Conservation (phyloP, 2,329 filamentous ascomycete species). For the Aspergillus cejpii region DNA sequence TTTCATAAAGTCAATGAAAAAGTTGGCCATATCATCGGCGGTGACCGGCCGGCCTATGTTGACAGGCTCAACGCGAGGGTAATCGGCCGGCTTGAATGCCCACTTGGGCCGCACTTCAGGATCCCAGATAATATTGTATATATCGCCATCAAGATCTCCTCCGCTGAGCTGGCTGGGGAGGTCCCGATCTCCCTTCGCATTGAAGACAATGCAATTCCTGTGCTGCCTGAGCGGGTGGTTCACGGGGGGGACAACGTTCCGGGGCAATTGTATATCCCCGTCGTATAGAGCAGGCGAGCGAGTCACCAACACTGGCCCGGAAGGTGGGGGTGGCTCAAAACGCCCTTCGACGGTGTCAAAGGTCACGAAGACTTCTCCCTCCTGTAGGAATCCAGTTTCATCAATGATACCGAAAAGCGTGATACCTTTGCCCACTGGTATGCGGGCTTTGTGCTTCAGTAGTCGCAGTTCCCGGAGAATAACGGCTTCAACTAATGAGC, state of each 20-base stretch:
- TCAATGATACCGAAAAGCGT: constrained; percentile 81
- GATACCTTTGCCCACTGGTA: constrained; percentile 62
- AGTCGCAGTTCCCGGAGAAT: constrained; percentile 64
- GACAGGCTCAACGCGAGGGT: constrained; percentile 52
- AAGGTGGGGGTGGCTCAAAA: constrained; percentile 6
- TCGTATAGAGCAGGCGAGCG: constrained; percentile 76
- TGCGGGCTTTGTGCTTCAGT: constrained; percentile 71
- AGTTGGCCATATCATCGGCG: constrained; percentile 63
- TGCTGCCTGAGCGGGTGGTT: constrained; percentile 57
- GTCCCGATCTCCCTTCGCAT: constrained; percentile 62
- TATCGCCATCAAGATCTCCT: constrained; percentile 76
- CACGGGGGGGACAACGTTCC: constrained; percentile 52
- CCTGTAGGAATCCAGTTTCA: constrained; percentile 61
- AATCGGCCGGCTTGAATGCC: constrained; percentile 59
- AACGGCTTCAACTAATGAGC: constrained; percentile 61
- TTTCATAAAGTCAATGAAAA: constrained; percentile 73
- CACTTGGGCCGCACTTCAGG: constrained; percentile 37
- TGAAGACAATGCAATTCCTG: constrained; percentile 73
- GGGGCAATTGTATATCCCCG: constrained; percentile 66
- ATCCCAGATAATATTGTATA: constrained; percentile 76
- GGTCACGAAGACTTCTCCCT: constrained; percentile 48
- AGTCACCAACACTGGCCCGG: constrained; percentile 55
- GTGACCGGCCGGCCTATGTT: constrained; percentile 57
- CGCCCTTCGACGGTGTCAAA: constrained; percentile 9
- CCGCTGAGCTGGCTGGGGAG: constrained; percentile 72